Base-by-base conservation (phyloP, 2,329 filamentous ascomycete species). In the Colletotrichum orchidophilum region DNA sequence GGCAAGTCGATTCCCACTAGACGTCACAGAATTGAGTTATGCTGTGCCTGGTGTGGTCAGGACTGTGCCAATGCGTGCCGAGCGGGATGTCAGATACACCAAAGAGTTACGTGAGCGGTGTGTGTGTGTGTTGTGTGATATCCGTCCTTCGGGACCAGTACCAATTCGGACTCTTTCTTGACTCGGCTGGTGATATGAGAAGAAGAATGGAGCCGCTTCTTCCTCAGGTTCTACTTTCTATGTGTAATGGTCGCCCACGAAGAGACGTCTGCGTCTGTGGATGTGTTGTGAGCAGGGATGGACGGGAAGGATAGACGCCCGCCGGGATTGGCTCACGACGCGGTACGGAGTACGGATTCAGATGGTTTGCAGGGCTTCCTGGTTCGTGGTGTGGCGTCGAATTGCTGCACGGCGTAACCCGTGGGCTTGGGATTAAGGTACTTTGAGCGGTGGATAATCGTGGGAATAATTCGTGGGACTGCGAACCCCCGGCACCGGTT, bases 271-370 rank as follows among this genome's bases (percentile, higher is more conserved):
- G 13, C 24, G 52, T 26, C 35, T 46, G 35, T 53, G 29, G 18
- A n/a, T n/a, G 49, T 70, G 52, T 33, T 49, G 52, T 31, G 54
- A 31, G 59, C 68, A 71, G 68, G 68, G 69, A 65, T 60, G 39
- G 65, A 59, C 64, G 65, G 65, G 65, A 63, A 55, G 59, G 27
- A 52, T 18, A 31, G 39, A 31, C 49, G 66, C 27, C 35, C 6
- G 53, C 35, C 50, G 53, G 24, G 54, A 72, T 72, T 72, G 69
- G 69, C 29, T 24, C 5, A 61, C 64, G 49, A 70, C 69, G 65
- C 65, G 69, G 59, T 71, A 55, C 57, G 35, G 52, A n/a, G 59
- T 71, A 55, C 57, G 57, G 57, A 9, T 46, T 46, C 39, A 46
- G 54, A 21, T 58, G 54, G 27, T 58, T 57, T 18, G 27, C 29